Evolutionary conservation across 2,329 filamentous ascomycete genomes (phyloP), one percentile per base, ranked within the genome.

Genomic region (Monilinia polystroma): DNA sequence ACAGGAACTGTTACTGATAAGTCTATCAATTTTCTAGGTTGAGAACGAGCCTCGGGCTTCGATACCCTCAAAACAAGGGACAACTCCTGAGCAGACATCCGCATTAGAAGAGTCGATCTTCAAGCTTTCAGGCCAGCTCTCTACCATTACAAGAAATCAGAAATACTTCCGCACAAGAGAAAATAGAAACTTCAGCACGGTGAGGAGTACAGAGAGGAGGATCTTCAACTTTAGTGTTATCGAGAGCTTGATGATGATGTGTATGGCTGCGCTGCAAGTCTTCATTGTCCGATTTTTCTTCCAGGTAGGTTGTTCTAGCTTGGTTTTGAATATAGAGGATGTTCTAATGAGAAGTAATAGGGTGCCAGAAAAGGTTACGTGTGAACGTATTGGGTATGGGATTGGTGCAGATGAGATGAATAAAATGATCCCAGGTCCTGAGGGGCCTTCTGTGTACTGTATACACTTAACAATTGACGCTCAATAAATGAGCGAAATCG

Each of bases 161-260:
- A 99, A 99, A 79, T 99, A 99, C 83, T 99, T 99, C 88, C 91
- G 96, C 70, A 99, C 95, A 3, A 89, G 95, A 72, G 95, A 99
- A 84, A 99, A 99, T 85, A 87, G 95, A 70, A 99, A 99, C 81
- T 98, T 99, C 81, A 96, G 92, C 81, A 99, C 95, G 12, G 95
- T 99, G 74, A 86, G 92, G 78, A 97, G 93, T 81, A 99, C 95
- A 52, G 95, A 99, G 83, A 87, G 87, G 78, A 86, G 95, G 70
- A 99, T 99, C 75, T 93, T 97, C 82, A 98, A 97, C 81, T 97
- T 99, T 79, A 96, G 92, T 78, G 83, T 99, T 76, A 90, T 98
- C 74, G 95, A 99, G 83, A 90, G 91, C 72, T 84, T 86, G 70
- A 88, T 99, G 82, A 96, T 99, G 82, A 83, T 97, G 70, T 90